These are phyloP conservation scores for Megacollybia marginata DNA, from an alignment of 768 basidiomycete species.

Conservation along the genomic window DNA sequence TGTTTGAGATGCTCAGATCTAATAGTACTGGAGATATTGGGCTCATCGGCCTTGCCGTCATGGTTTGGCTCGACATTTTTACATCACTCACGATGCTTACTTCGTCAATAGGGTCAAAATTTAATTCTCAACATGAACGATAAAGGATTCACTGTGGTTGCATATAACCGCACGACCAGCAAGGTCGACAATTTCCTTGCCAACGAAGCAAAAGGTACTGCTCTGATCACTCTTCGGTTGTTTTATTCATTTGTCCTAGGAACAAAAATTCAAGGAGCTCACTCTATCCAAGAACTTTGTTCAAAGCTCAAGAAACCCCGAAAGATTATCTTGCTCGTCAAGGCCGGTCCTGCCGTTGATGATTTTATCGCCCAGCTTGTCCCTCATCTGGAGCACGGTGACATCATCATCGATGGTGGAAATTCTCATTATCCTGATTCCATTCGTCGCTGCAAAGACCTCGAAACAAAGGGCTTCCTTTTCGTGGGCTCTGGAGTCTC, in stretches of 20 bases:
- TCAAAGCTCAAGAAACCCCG: constrained; percentile 91
- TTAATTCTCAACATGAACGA: constrained; percentile 99
- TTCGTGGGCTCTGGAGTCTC: constrained; percentile 99
- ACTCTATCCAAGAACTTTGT: constrained; percentile 86
- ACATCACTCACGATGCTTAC: constrained; percentile 11
- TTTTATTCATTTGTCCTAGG: constrained; percentile 39
- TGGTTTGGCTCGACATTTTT: constrained; percentile 48
- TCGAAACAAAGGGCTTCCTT: constrained; percentile 90
- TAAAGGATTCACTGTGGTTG: constrained; percentile 96
- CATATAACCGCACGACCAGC: constrained; percentile 93
- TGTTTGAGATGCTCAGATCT: too few species aligned
- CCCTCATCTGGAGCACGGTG: constrained; percentile 88
- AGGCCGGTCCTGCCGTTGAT: constrained; percentile 95
- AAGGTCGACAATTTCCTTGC: constrained; percentile 95
- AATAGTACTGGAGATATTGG: constrained; percentile 84
- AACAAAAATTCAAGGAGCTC: constrained; percentile 92
- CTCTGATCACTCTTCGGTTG: background rate
- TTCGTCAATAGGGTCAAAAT: constrained; percentile 74
- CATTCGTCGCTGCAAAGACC: constrained; percentile 87
- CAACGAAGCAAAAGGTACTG: constrained; percentile 93
- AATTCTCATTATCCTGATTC: constrained; percentile 99
- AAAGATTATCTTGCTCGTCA: constrained; percentile 97
- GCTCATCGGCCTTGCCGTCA: constrained; percentile 97
- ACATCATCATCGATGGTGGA: constrained; percentile 99
- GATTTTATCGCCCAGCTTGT: constrained; percentile 86